A percentile compares a stretch with the other conserved stretches of the same genome.
phyloP scores from a whole-genome alignment of 1,284 basidiomycete genomes.

The Boletus sp. region DNA sequence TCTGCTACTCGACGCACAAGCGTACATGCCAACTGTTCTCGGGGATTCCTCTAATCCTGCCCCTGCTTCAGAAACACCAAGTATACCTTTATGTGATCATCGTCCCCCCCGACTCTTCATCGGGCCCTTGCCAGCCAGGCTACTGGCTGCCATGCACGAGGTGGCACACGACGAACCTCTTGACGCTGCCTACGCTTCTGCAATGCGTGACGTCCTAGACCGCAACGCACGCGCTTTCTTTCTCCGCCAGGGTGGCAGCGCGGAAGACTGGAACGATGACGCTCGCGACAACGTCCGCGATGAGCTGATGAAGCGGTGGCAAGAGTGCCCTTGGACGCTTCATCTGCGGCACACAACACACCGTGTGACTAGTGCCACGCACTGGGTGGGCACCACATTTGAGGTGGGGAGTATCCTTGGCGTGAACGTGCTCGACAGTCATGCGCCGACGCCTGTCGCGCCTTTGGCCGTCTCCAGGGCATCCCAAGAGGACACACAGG shows the following conservation, averaged over 20 bases:
- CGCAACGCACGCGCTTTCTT: conserved; percentile 67
- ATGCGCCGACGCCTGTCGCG: conserved; percentile 10
- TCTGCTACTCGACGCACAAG: conserved; percentile 3
- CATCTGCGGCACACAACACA: conserved; percentile 44
- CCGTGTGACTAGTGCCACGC: conserved; percentile 35
- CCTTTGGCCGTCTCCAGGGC: conserved; percentile 5
- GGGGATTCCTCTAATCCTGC: conserved; percentile 2
- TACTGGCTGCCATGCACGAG: conserved; percentile 40
- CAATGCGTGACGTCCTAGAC: conserved; percentile 46
- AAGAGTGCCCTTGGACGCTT: conserved; percentile 64
- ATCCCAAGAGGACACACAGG: conserved; percentile 9
- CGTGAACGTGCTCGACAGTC: conserved; percentile 34
- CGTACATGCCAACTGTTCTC: conserved; percentile 11
- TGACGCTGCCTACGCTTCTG: conserved; percentile 40
- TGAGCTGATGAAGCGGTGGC: conserved; percentile 65
- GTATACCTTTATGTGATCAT: not conserved
- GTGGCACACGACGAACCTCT: conserved; percentile 30
- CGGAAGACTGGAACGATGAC: conserved; percentile 66
- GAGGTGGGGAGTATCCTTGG: conserved; percentile 61
- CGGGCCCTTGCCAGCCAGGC: conserved; percentile 67
- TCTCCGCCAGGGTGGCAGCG: conserved; percentile 59
- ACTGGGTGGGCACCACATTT: conserved; percentile 76
- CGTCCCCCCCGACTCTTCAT: conserved; percentile 53
- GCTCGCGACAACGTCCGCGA: conserved; percentile 53
- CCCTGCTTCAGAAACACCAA: not conserved